Conservation (phyloP, 805 yeast species). For the Zygotorulaspora florentina region DNA sequence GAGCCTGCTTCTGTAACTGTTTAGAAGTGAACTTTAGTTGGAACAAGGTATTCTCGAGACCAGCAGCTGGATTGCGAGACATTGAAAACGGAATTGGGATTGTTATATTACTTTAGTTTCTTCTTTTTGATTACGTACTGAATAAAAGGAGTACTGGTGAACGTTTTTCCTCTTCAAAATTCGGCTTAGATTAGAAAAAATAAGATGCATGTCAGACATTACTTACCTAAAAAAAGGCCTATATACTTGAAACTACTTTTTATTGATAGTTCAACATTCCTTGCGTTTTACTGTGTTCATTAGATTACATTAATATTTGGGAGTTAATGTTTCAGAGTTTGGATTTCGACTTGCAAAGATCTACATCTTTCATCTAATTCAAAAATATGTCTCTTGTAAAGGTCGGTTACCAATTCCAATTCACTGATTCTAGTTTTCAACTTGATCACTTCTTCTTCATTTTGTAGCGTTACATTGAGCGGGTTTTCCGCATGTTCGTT, state of each 20-base stretch:
- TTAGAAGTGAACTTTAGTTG: conserved; percentile 78
- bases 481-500: conserved; percentile 23
- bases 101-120: neutral
- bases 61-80: conserved; percentile 33
- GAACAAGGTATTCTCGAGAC: conserved; percentile 35
- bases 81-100: conserved; percentile 8
- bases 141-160: neutral
- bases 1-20: conserved; percentile 84
- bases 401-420: conserved; percentile 83
- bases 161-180: neutral
- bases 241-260: neutral
- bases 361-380: conserved; percentile 58
- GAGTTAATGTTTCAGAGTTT: conserved; percentile 9
- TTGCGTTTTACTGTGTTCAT: neutral
- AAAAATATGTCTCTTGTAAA: conserved; percentile 74
- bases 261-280: neutral
- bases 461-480: conserved; percentile 22
- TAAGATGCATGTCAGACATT: neutral
- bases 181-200: neutral
- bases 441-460: conserved; percentile 37
- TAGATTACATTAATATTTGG: conserved; percentile 5
- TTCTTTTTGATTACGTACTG: neutral
- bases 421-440: conserved; percentile 79
- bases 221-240: neutral
- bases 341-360: conserved; percentile 19